These are phyloP conservation scores for Metschnikowia koreensis DNA, from an alignment of 805 yeast genomes.

Conservation along the genomic window DNA sequence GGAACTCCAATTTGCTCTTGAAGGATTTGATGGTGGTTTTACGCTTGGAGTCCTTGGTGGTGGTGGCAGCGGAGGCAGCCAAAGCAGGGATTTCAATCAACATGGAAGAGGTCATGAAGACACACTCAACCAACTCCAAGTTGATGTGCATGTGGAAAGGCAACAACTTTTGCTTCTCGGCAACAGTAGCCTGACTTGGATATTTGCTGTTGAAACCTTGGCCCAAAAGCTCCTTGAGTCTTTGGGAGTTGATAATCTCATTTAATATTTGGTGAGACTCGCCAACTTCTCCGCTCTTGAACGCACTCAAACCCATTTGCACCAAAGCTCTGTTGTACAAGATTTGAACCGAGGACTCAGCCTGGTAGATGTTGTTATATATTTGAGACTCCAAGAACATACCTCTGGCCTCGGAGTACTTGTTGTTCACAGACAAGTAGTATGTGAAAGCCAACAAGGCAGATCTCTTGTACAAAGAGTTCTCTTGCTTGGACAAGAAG, in stretches of 20 bases:
- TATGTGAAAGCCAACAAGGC: slow-evolving; percentile 85
- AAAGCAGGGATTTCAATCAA: slow-evolving; percentile 89
- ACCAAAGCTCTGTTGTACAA: slow-evolving; percentile 93
- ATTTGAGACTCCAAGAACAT: slow-evolving; percentile 83
- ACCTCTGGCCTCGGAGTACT: slow-evolving; percentile 82
- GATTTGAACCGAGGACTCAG: slow-evolving; percentile 86
- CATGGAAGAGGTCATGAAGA: slow-evolving; percentile 84
- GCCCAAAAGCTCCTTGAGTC: slow-evolving; percentile 89
- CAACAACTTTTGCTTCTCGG: slow-evolving; percentile 76
- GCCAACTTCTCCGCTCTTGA: slow-evolving; percentile 79
- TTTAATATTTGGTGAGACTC: slow-evolving; percentile 85
- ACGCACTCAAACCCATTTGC: slow-evolving; percentile 94
- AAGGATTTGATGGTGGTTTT: slow-evolving; percentile 71
- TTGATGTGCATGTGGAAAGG: slow-evolving; percentile 99
- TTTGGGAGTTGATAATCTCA: slow-evolving; percentile 82
- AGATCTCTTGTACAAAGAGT: slow-evolving; percentile 69
- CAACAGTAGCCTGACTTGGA: slow-evolving; percentile 51
- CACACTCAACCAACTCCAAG: slow-evolving; percentile 90
- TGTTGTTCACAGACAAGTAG: slow-evolving; percentile 86
- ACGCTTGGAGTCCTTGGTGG: slow-evolving; percentile 57
- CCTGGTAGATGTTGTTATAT: slow-evolving; percentile 76
- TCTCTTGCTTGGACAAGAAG: slow-evolving; percentile 63
- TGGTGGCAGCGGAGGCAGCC: slow-evolving; percentile 53
- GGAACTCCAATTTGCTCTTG: slow-evolving; percentile 86
- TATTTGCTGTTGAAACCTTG: slow-evolving; percentile 78